These are phyloP conservation scores for Wilhelminamyces savonicus DNA, from an alignment of 805 yeast species.

Conservation along the genomic window DNA sequence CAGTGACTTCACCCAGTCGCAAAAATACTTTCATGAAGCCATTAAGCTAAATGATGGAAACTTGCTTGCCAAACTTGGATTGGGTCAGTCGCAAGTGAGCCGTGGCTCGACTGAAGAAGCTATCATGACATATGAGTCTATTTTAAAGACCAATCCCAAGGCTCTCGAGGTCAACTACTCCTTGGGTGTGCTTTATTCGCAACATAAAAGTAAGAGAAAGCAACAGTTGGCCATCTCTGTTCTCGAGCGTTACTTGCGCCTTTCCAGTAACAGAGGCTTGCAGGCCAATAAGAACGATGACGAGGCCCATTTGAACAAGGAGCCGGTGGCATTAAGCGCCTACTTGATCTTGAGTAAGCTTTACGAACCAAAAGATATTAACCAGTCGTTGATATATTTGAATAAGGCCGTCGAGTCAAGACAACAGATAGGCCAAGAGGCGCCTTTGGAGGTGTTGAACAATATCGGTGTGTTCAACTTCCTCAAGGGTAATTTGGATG, in stretches of 20 bases:
- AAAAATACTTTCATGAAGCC: constrained; percentile 66
- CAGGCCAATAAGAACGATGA: constrained; percentile 16
- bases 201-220: constrained; percentile 34
- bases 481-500: constrained; percentile 51
- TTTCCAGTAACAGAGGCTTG: constrained; percentile 47
- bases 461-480: constrained; percentile 83
- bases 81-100: constrained; percentile 76
- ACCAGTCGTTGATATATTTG: constrained; percentile 62
- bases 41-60: constrained; percentile 59
- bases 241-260: constrained; percentile 64
- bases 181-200: constrained; percentile 68
- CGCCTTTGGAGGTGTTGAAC: constrained; percentile 59
- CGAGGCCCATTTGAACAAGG: constrained; percentile 29
- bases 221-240: constrained; percentile 51
- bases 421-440: constrained; percentile 35
- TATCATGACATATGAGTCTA: constrained; percentile 71
- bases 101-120: constrained; percentile 79
- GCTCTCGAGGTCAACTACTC: constrained; percentile 70
- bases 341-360: constrained; percentile 62
- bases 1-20: constrained; percentile 62
- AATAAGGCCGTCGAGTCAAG: constrained; percentile 53
- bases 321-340: constrained; percentile 59
- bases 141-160: constrained; percentile 59
- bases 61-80: constrained; percentile 68
- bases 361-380: constrained; percentile 59